These are phyloP conservation scores for Nemania sp. DNA, from an alignment of 2,329 filamentous ascomycete species.

Conservation along the genomic window DNA sequence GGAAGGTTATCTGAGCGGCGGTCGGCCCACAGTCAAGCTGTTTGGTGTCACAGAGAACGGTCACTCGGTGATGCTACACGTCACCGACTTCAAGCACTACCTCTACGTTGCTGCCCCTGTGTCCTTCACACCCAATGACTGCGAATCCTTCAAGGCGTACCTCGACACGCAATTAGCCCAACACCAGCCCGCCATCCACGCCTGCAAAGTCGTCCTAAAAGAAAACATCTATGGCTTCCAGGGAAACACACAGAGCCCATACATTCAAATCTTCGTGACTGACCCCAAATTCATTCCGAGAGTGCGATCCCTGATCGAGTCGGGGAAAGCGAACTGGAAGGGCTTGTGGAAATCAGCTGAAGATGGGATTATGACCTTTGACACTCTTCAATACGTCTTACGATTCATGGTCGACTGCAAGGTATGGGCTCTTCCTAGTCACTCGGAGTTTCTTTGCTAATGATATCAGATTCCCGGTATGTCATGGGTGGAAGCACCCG, in stretches of 20 bases:
- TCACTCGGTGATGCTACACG: constrained; percentile 91
- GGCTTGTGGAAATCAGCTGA: constrained; percentile 77
- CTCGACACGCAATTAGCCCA: constrained; percentile 80
- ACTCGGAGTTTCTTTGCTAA: constrained; percentile 25
- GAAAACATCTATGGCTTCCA: constrained; percentile 95
- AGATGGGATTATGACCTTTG: constrained; percentile 83
- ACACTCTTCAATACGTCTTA: constrained; percentile 93
- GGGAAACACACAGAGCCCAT: constrained; percentile 88
- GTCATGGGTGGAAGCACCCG: constrained; percentile 92
- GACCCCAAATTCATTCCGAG: constrained; percentile 84
- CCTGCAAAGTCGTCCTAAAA: constrained; percentile 78
- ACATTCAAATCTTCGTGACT: constrained; percentile 89
- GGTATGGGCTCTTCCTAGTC: constrained; percentile 48
- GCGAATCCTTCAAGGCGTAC: constrained; percentile 75
- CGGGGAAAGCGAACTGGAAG: constrained; percentile 83
- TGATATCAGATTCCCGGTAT: constrained; percentile 76
- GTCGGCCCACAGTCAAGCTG: constrained; percentile 79
- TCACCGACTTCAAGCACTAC: constrained; percentile 95
- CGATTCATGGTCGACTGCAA: constrained; percentile 98
- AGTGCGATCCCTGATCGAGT: constrained; percentile 76
- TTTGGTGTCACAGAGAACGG: constrained; percentile 87
- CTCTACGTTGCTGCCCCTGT: constrained; percentile 90
- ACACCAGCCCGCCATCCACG: constrained; percentile 74
- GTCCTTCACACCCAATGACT: constrained; percentile 78
- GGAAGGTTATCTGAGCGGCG: constrained; percentile 80